A percentile compares a stretch with the other conserved stretches of the same genome.
These are phyloP conservation scores for Abelmoschus esculentus DNA, from an alignment of 345 rosid species.

Conservation along the genomic window DNA sequence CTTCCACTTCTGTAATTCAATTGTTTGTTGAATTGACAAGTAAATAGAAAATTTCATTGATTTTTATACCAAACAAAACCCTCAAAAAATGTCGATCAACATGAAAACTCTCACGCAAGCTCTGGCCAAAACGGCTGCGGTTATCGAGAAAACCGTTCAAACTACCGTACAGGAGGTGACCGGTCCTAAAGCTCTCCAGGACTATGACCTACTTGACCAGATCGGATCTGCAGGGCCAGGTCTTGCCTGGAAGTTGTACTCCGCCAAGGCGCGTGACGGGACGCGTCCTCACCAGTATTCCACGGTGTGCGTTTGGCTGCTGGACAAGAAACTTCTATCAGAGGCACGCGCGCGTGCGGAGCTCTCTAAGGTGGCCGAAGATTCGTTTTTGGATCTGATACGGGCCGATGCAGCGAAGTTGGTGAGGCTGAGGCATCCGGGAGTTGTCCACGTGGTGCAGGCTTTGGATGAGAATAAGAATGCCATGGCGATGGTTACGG, in stretches of 20 bases:
- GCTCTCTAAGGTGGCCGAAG: slow-evolving; percentile 77
- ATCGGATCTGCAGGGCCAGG: slow-evolving; percentile 99
- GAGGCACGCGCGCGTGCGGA: slow-evolving; percentile 81
- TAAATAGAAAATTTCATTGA: background rate
- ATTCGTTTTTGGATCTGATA: slow-evolving; percentile 68
- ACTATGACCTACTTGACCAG: slow-evolving; percentile 85
- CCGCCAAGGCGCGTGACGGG: slow-evolving; percentile 76
- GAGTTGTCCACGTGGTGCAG: slow-evolving; percentile 94
- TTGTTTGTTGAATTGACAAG: background rate
- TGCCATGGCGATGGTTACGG: slow-evolving; percentile 96
- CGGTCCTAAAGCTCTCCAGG: slow-evolving; percentile 86
- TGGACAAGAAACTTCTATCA: slow-evolving; percentile 72
- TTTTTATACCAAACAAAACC: background rate
- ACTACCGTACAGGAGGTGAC: slow-evolving; percentile 98
- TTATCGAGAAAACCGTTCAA: slow-evolving; percentile 89
- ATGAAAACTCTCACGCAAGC: slow-evolving; percentile 93
- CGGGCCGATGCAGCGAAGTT: slow-evolving; percentile 77
- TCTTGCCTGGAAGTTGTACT: slow-evolving; percentile 85
- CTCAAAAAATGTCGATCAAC: slow-evolving; percentile 64
- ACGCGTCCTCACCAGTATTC: slow-evolving; percentile 81
- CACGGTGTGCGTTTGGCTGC: slow-evolving; percentile 84
- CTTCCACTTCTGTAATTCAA: background rate
- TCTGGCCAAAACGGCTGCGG: slow-evolving; percentile 90
- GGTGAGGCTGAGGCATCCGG: slow-evolving; percentile 90
- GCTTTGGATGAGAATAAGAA: slow-evolving; percentile 90